phyloP scores from a whole-genome alignment of 2,329 filamentous ascomycete species.

The Orbilia quercus region DNA sequence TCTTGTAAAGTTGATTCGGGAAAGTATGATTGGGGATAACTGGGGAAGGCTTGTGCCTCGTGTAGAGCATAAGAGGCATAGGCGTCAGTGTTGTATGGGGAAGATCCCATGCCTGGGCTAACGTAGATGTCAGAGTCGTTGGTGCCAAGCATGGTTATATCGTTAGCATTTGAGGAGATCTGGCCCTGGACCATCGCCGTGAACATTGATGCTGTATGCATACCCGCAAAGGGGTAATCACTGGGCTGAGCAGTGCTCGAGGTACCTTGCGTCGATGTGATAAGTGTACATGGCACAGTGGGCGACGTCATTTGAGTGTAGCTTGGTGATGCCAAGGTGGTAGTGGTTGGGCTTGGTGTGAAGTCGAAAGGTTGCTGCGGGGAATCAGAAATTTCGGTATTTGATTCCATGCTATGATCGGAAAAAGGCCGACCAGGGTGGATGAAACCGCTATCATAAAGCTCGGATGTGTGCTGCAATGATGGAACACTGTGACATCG shows the following conservation, averaged over 20 bases:
- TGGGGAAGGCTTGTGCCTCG: neutral
- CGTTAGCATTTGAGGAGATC: neutral
- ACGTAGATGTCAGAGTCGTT: slow-evolving; percentile 4
- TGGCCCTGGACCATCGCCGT: neutral
- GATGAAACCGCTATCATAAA: slow-evolving; percentile 10
- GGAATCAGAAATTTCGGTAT: slow-evolving; percentile 19
- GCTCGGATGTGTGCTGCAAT: slow-evolving; percentile 19
- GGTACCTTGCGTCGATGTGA: slow-evolving; percentile 4
- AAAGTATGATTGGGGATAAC: slow-evolving; percentile 1
- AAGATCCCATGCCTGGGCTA: slow-evolving; percentile 2
- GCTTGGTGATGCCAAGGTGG: slow-evolving; percentile 10
- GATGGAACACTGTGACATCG: slow-evolving; percentile 21
- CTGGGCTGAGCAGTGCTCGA: neutral
- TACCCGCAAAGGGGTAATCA: neutral
- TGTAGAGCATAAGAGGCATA: slow-evolving; percentile 11
- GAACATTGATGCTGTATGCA: neutral
- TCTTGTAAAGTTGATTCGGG: slow-evolving; percentile 14
- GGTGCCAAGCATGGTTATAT: slow-evolving; percentile 18
- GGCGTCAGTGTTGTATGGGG: slow-evolving; percentile 9
- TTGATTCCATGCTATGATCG: slow-evolving; percentile 11
- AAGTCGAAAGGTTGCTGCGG: slow-evolving; percentile 15
- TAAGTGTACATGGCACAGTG: neutral
- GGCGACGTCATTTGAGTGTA: slow-evolving; percentile 22
- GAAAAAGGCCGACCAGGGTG: neutral
- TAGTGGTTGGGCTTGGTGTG: slow-evolving; percentile 38